A percentile compares a stretch with the other conserved stretches of the same genome.
Evolutionary conservation across 2,329 filamentous ascomycete species (phyloP).

Genomic region (Penicillium glabrum): DNA sequence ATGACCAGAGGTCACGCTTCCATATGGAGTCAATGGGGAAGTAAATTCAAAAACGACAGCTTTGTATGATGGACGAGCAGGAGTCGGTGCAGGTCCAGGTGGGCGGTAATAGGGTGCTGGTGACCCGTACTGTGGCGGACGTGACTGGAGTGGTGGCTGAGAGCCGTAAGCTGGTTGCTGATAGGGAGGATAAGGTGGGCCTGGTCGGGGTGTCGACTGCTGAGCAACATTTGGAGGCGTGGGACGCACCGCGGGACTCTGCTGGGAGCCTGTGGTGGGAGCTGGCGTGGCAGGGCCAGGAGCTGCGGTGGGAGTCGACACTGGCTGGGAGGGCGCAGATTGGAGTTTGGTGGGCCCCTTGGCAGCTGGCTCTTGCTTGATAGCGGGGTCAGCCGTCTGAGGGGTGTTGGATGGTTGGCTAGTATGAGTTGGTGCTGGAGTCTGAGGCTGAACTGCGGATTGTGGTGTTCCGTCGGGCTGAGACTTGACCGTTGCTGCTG

Average conservation of each 20-base stretch:
- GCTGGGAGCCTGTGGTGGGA: slow-evolving; percentile 14
- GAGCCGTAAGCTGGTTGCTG: slow-evolving; percentile 33
- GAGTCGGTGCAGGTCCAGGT: slow-evolving; percentile 29
- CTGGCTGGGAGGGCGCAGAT: slow-evolving; percentile 8
- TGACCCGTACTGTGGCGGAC: slow-evolving; percentile 34
- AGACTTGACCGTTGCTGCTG: not conserved
- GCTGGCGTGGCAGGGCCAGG: slow-evolving; percentile 2
- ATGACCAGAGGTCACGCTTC: slow-evolving; percentile 41
- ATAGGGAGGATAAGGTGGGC: slow-evolving; percentile 20
- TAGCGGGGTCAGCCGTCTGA: slow-evolving; percentile 18
- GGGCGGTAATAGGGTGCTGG: slow-evolving; percentile 35
- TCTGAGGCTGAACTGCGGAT: slow-evolving; percentile 8
- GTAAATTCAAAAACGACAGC: slow-evolving; percentile 51
- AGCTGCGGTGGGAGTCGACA: slow-evolving; percentile 11
- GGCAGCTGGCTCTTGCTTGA: slow-evolving; percentile 31
- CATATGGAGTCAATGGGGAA: slow-evolving; percentile 42
- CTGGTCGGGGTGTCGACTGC: not conserved
- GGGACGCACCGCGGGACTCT: slow-evolving; percentile 23
- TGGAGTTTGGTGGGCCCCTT: slow-evolving; percentile 8
- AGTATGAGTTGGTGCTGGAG: slow-evolving; percentile 2
- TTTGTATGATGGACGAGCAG: slow-evolving; percentile 43
- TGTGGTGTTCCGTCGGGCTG: not conserved
- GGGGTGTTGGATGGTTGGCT: slow-evolving; percentile 1
- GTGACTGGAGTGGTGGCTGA: slow-evolving; percentile 38
- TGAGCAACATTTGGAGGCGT: slow-evolving; percentile 16